Conservation (phyloP, 2,329 filamentous ascomycete species). For the Basipetospora sp. region DNA sequence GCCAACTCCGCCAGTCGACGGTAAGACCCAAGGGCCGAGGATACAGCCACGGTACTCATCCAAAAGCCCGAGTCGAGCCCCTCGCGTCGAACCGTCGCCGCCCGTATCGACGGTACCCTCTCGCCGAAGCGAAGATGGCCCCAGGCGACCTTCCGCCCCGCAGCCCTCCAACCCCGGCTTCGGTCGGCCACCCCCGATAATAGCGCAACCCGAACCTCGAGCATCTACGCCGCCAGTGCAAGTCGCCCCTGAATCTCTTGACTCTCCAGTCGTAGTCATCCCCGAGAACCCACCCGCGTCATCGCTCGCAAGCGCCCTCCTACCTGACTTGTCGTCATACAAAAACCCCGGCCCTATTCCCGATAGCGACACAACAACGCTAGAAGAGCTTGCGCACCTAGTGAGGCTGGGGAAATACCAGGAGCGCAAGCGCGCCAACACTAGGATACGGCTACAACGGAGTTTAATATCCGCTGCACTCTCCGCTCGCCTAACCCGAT, state of each 20-base stretch:
- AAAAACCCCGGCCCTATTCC: slow-evolving; percentile 45
- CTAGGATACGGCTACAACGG: slow-evolving; percentile 57
- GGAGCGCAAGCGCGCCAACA: slow-evolving; percentile 62
- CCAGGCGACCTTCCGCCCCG: background rate
- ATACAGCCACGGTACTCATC: background rate
- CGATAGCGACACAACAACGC: slow-evolving; percentile 50
- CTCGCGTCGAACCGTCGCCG: background rate
- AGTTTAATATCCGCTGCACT: slow-evolving; percentile 61
- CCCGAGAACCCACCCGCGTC: background rate
- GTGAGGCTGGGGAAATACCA: slow-evolving; percentile 68
- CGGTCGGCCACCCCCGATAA: slow-evolving; percentile 5
- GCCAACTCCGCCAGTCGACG: background rate
- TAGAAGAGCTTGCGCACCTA: slow-evolving; percentile 65
- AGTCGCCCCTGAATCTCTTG: no score
- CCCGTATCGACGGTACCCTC: background rate
- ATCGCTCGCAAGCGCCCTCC: slow-evolving; percentile 29
- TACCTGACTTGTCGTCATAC: slow-evolving; percentile 53
- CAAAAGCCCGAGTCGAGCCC: slow-evolving; percentile 1
- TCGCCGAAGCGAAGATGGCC: slow-evolving; percentile 4
- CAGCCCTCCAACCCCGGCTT: slow-evolving; percentile 1
- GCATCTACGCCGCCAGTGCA: background rate
- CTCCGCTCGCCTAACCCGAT: slow-evolving; percentile 58
- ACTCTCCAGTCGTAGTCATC: no score
- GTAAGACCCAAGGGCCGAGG: background rate
- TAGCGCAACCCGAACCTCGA: slow-evolving; percentile 2